These are phyloP conservation scores for Noccaea caerulescens DNA, from an alignment of 345 rosid species.

Conservation along the genomic window DNA sequence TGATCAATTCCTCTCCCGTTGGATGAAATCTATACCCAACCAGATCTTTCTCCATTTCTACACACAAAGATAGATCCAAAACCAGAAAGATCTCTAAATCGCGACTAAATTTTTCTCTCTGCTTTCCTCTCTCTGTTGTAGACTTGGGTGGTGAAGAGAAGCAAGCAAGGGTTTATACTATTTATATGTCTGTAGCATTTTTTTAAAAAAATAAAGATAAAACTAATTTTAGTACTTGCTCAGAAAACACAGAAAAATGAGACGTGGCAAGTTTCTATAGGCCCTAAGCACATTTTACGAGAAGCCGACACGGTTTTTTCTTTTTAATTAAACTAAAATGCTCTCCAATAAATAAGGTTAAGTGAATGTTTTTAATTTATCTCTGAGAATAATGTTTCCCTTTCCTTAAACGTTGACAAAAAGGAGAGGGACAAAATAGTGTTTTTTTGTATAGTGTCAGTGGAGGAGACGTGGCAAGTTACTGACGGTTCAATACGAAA, in stretches of 20 bases:
- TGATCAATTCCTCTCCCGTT: constrained; percentile 38
- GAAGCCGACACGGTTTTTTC: too few relatives aligned
- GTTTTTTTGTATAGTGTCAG: background rate
- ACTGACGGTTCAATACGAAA: constrained; percentile 2
- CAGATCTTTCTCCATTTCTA: constrained; percentile 19
- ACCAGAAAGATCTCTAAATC: background rate
- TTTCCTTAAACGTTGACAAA: too few relatives aligned
- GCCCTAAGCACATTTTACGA: too few relatives aligned
- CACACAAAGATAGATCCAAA: background rate
- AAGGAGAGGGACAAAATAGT: background rate
- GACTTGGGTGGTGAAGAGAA: too few relatives aligned
- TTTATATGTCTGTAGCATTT: too few relatives aligned
- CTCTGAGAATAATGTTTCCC: too few relatives aligned
- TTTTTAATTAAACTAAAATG: too few relatives aligned
- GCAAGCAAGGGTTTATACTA: too few relatives aligned
- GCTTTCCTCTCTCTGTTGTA: background rate
- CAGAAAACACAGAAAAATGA: background rate
- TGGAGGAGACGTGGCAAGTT: background rate
- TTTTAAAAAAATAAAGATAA: background rate
- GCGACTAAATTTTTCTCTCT: background rate
- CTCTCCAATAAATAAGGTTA: too few relatives aligned
- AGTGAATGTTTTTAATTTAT: too few relatives aligned
- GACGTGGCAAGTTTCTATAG: background rate
- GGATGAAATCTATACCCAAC: constrained; percentile 39
- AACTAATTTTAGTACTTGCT: background rate